A percentile compares a stretch with the other conserved stretches of the same genome.
These are phyloP conservation scores for Boletus sp. DNA, from an alignment of 768 basidiomycete genomes.

Conservation along the genomic window DNA sequence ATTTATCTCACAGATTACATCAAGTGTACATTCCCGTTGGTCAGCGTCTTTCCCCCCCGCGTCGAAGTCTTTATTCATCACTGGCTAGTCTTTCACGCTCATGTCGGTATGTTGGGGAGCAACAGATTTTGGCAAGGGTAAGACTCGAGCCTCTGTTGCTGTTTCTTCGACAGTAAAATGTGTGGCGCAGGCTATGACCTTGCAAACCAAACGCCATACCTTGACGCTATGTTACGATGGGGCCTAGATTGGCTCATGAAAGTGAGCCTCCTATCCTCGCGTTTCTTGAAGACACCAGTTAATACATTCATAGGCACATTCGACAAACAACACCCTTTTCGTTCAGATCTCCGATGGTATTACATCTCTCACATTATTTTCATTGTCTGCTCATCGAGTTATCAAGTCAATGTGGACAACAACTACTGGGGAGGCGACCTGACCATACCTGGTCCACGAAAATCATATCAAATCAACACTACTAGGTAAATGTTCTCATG, in stretches of 20 bases:
- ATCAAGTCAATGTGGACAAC: slow-evolving; percentile 59
- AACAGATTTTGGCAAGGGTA: slow-evolving; percentile 77
- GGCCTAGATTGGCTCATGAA: slow-evolving; percentile 91
- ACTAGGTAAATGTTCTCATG: slow-evolving; percentile 40
- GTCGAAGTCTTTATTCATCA: not conserved
- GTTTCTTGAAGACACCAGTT: not conserved
- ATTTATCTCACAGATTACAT: slow-evolving; percentile 62
- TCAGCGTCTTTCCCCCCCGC: slow-evolving; percentile 30
- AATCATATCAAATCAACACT: slow-evolving; percentile 75
- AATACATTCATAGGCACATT: slow-evolving; percentile 63
- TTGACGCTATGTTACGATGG: slow-evolving; percentile 91
- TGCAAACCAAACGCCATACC: slow-evolving; percentile 84
- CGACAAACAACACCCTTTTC: slow-evolving; percentile 65
- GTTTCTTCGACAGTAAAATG: not conserved
- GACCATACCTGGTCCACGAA: slow-evolving; percentile 69
- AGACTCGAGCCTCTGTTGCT: not conserved
- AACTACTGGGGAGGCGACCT: slow-evolving; percentile 90
- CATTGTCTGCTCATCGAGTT: not conserved
- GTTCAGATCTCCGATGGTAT: slow-evolving; percentile 73
- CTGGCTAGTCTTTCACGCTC: slow-evolving; percentile 66
- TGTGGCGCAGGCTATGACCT: slow-evolving; percentile 64
- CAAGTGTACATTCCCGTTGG: slow-evolving; percentile 84
- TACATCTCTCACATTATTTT: not conserved
- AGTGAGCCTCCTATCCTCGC: slow-evolving; percentile 39
- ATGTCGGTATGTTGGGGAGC: slow-evolving; percentile 93